Conservation (phyloP, 306 rosid genomes). For the Clitoria ternatea region DNA sequence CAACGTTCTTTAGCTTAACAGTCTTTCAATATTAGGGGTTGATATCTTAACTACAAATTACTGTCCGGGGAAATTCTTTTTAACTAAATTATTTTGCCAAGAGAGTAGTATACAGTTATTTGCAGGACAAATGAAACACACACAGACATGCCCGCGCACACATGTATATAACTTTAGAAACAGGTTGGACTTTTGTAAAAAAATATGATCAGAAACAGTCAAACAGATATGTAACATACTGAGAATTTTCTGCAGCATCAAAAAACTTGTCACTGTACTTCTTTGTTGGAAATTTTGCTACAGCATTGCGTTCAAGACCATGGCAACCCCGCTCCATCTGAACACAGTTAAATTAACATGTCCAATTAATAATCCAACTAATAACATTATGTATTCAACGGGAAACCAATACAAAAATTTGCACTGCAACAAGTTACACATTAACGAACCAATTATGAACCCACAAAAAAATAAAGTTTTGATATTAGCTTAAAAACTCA, state of each 20-base stretch:
- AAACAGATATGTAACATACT: conserved; percentile 61
- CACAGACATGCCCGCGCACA: too few relatives aligned
- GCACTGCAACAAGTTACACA: background rate
- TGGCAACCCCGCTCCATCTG: conserved; percentile 81
- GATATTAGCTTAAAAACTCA: background rate
- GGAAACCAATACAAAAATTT: background rate
- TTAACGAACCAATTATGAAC: background rate
- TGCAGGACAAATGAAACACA: background rate
- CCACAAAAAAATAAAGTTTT: background rate
- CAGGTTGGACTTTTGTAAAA: background rate
- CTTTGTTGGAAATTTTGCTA: conserved; percentile 80
- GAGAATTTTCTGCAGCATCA: conserved; percentile 68
- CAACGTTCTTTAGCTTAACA: background rate
- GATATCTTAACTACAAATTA: conserved; percentile 9
- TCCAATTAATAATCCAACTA: conserved; percentile 18
- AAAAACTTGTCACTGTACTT: conserved; percentile 72
- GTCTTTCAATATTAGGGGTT: background rate
- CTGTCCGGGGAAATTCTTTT: background rate
- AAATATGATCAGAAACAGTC: background rate
- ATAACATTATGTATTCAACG: conserved; percentile 4
- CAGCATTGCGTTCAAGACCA: conserved; percentile 60
- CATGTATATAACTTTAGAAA: background rate
- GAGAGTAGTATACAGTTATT: background rate
- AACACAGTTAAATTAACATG: conserved; percentile 11
- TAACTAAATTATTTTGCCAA: background rate